Evolutionary conservation across 2,329 filamentous ascomycete species (phyloP).

Genomic region (Didymella keratinophila): DNA sequence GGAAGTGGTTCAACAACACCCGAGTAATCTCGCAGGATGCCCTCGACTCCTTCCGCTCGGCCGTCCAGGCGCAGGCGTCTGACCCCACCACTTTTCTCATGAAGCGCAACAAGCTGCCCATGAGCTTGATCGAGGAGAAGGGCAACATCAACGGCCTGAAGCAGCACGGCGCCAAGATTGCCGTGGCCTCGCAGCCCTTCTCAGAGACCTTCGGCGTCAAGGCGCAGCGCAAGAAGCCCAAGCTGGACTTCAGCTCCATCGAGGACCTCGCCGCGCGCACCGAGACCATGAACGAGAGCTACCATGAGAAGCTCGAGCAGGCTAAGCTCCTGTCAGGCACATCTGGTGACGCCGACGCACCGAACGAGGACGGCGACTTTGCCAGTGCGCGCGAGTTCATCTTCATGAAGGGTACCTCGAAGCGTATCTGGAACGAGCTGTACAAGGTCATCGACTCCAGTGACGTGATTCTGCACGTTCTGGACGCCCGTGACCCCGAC

Average conservation of each 20-base stretch:
- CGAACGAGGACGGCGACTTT: conserved; percentile 52
- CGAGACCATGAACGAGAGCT: conserved; percentile 80
- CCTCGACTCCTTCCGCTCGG: conserved; percentile 84
- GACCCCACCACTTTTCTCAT: conserved; percentile 95
- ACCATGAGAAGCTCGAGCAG: conserved; percentile 81
- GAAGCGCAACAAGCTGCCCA: conserved; percentile 95
- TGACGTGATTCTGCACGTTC: conserved; percentile 82
- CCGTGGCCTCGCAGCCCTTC: conserved; percentile 86
- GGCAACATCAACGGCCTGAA: conserved; percentile 80
- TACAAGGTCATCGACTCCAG: conserved; percentile 96
- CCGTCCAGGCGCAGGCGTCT: conserved; percentile 86
- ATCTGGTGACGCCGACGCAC: conserved; percentile 65
- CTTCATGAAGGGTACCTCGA: conserved; percentile 93
- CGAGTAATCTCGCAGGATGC: conserved; percentile 89
- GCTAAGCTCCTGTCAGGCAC: conserved; percentile 77
- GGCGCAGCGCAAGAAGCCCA: conserved; percentile 89
- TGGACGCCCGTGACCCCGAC: conserved; percentile 42
- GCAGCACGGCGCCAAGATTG: conserved; percentile 92
- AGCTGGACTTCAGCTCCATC: conserved; percentile 83
- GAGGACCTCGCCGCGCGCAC: conserved; percentile 82
- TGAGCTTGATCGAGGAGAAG: conserved; percentile 88
- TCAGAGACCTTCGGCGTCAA: conserved; percentile 91
- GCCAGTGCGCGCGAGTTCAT: conserved; percentile 69
- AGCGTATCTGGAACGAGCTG: conserved; percentile 84
- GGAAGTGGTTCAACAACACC: conserved; percentile 98